These are phyloP conservation scores for Begonia masoniana DNA, from an alignment of 306 rosid species.

Conservation along the genomic window DNA sequence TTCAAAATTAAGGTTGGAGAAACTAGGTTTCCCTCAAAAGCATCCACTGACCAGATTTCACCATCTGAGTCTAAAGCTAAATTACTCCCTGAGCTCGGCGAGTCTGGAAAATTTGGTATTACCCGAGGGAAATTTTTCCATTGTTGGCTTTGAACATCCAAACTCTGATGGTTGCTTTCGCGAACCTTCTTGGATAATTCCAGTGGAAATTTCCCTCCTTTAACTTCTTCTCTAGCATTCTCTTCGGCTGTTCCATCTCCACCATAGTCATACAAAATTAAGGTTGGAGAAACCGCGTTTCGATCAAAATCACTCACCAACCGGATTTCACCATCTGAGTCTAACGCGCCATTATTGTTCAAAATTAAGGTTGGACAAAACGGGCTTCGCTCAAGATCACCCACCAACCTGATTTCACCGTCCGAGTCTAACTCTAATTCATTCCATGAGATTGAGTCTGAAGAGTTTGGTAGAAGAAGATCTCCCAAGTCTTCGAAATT, in stretches of 20 bases:
- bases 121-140: too few relatives aligned
- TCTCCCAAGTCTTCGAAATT: not conserved
- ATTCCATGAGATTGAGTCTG: not conserved
- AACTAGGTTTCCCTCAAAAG: not conserved
- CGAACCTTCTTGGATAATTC: not conserved
- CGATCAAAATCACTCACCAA: too few relatives aligned
- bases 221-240: not conserved
- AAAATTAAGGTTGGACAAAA: too few relatives aligned
- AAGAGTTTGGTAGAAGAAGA: not conserved
- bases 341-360: too few relatives aligned
- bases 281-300: too few relatives aligned
- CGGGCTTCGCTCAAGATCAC: not conserved
- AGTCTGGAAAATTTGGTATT: not conserved
- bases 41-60: not conserved
- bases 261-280: not conserved
- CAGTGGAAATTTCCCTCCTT: not conserved
- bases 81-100: not conserved
- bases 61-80: not conserved
- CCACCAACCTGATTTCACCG: not conserved
- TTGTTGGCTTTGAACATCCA: too few relatives aligned
- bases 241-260: not conserved
- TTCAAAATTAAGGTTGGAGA: too few relatives aligned
- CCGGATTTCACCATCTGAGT: too few relatives aligned
- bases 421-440: not conserved
- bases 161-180: too few relatives aligned